Evolutionary conservation across 805 yeast species (phyloP).

Genomic region (Myxozyma monticola): DNA sequence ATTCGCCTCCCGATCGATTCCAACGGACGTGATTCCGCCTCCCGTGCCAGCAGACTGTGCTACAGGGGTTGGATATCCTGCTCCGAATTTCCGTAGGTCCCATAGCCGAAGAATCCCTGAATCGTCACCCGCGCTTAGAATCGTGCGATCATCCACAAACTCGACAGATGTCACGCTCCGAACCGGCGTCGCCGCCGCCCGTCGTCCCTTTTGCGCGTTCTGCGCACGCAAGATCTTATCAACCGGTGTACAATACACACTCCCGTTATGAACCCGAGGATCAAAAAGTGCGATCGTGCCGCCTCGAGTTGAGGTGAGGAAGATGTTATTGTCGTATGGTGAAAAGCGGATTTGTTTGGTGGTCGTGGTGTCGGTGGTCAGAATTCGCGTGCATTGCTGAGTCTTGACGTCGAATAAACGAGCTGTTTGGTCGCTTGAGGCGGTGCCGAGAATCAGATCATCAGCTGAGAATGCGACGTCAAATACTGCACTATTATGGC

Average conservation of each 20-base stretch:
- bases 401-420: slow-evolving; percentile 21
- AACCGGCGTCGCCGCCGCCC: background rate
- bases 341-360: slow-evolving; percentile 24
- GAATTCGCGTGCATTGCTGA: slow-evolving; percentile 13
- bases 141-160: slow-evolving; percentile 12
- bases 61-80: slow-evolving; percentile 5
- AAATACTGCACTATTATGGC: slow-evolving; percentile 27
- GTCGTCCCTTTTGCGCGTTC: slow-evolving; percentile 16
- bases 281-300: slow-evolving; percentile 26
- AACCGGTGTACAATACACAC: too few relatives aligned
- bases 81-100: slow-evolving; percentile 18
- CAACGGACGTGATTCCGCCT: slow-evolving; percentile 21
- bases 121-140: slow-evolving; percentile 24
- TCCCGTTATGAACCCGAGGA: slow-evolving; percentile 8
- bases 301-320: slow-evolving; percentile 13
- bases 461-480: slow-evolving; percentile 22
- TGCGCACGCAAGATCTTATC: slow-evolving; percentile 16
- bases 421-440: slow-evolving; percentile 26
- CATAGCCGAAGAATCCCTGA: slow-evolving; percentile 11
- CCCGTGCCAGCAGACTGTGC: background rate
- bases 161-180: slow-evolving; percentile 24
- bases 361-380: slow-evolving; percentile 9
- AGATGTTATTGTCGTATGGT: background rate
- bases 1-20: slow-evolving; percentile 6
- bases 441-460: slow-evolving; percentile 15